Conservation (phyloP, 106 monocot species). For the Ottelia alismoides region DNA sequence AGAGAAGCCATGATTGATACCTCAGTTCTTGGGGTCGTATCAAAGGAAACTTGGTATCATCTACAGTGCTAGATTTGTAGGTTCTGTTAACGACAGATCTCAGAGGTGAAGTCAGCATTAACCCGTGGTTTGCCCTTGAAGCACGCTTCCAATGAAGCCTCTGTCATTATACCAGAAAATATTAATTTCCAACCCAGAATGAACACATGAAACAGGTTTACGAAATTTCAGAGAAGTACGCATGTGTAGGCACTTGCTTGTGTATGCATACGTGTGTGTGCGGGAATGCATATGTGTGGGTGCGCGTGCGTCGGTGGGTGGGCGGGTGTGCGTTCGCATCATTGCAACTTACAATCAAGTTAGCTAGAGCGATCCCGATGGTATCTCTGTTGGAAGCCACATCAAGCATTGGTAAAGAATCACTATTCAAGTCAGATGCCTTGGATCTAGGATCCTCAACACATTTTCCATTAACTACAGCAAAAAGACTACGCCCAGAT, state of each 20-base stretch:
- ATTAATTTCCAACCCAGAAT: too few relatives aligned
- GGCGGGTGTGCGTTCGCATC: too few relatives aligned
- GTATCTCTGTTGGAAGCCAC: slow-evolving; percentile 60
- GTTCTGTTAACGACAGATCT: slow-evolving; percentile 18
- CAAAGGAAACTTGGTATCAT: slow-evolving; percentile 22
- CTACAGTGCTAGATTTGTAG: slow-evolving; percentile 2
- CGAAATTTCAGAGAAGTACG: too few relatives aligned
- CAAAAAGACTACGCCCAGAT: slow-evolving; percentile 48
- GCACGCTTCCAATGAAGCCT: slow-evolving; percentile 76
- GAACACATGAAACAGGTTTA: too few relatives aligned
- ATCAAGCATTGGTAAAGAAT: slow-evolving; percentile 37
- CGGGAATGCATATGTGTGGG: too few relatives aligned
- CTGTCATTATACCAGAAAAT: too few relatives aligned
- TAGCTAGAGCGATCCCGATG: slow-evolving; percentile 58
- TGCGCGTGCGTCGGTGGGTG: too few relatives aligned
- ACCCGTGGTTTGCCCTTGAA: slow-evolving; percentile 39
- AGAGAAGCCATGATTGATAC: too few relatives aligned
- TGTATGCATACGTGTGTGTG: too few relatives aligned
- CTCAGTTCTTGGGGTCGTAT: slow-evolving; percentile 53
- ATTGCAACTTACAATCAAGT: slow-evolving; percentile 50
- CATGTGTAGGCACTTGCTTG: too few relatives aligned
- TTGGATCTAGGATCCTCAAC: slow-evolving; percentile 60
- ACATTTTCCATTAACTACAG: slow-evolving; percentile 50
- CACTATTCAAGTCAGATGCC: slow-evolving; percentile 53
- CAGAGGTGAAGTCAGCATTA: slow-evolving; percentile 63